A percentile compares a stretch with the other conserved stretches of the same genome.
Evolutionary conservation across 345 rosid genomes (phyloP).

Genomic region (Eucalyptus leucophloia): DNA sequence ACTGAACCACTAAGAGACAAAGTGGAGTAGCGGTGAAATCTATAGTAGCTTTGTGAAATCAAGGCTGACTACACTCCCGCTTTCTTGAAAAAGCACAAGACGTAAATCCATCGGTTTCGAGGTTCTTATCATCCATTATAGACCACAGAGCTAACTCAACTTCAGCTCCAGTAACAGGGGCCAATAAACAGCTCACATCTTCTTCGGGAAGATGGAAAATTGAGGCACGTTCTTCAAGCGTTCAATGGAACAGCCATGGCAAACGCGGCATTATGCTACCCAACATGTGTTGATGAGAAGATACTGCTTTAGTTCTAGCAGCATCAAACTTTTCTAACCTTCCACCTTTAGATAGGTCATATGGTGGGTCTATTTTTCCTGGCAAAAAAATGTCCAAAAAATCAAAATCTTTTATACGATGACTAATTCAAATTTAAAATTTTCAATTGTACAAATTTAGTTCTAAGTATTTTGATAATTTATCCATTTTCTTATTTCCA

Average conservation of each 20-base stretch:
- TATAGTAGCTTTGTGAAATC: neutral
- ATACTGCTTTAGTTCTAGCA: neutral
- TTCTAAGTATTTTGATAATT: neutral
- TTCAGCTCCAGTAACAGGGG: neutral
- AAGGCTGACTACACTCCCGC: neutral
- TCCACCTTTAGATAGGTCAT: neutral
- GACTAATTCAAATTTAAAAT: fast-evolving
- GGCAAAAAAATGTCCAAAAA: neutral
- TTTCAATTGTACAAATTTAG: neutral
- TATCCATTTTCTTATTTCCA: neutral
- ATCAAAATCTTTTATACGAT: neutral
- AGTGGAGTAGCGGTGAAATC: neutral
- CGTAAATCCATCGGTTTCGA: neutral
- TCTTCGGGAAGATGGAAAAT: neutral
- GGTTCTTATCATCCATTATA: neutral
- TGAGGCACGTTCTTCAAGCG: neutral
- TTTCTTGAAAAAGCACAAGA: neutral
- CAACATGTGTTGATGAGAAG: neutral
- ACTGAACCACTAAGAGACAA: fast-evolving
- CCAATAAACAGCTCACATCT: neutral
- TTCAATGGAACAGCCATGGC: neutral
- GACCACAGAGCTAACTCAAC: neutral
- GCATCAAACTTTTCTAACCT: neutral
- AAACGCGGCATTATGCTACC: neutral
- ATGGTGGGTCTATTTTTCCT: neutral